phyloP scores from a whole-genome alignment of 805 yeast species.

The Candida broadrunensis region DNA sequence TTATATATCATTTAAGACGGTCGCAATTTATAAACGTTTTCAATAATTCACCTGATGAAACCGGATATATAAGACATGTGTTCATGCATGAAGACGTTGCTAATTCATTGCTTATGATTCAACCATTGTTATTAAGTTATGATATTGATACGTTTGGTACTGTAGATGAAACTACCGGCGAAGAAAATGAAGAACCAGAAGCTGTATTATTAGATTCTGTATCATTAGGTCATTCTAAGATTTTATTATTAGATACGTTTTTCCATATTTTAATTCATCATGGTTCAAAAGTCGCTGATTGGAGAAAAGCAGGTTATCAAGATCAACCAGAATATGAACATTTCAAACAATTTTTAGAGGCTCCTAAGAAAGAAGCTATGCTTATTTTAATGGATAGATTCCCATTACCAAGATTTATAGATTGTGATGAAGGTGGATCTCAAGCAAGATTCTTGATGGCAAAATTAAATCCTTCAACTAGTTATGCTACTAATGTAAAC shows the following conservation, averaged over 20 bases:
- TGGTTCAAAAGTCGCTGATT: conserved; percentile 63
- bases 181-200: conserved; percentile 45
- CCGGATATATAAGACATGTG: conserved; percentile 60
- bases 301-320: conserved; percentile 66
- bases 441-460: conserved; percentile 72
- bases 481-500: conserved; percentile 42
- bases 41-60: conserved; percentile 72
- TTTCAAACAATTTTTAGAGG: conserved; percentile 57
- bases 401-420: conserved; percentile 71
- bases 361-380: conserved; percentile 64
- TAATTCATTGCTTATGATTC: conserved; percentile 64
- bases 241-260: conserved; percentile 62
- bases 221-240: conserved; percentile 56
- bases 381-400: conserved; percentile 62
- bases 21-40: conserved; percentile 65
- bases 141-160: conserved; percentile 43
- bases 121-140: conserved; percentile 62
- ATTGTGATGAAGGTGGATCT: conserved; percentile 73
- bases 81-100: conserved; percentile 59
- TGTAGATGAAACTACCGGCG: conserved; percentile 26
- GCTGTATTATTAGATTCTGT: conserved; percentile 64
- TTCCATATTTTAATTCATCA: conserved; percentile 67
- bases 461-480: conserved; percentile 64
- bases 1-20: conserved; percentile 64
- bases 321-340: conserved; percentile 57